Conservation (phyloP, 768 basidiomycete species). For the Phlegmacium glaucopus region DNA sequence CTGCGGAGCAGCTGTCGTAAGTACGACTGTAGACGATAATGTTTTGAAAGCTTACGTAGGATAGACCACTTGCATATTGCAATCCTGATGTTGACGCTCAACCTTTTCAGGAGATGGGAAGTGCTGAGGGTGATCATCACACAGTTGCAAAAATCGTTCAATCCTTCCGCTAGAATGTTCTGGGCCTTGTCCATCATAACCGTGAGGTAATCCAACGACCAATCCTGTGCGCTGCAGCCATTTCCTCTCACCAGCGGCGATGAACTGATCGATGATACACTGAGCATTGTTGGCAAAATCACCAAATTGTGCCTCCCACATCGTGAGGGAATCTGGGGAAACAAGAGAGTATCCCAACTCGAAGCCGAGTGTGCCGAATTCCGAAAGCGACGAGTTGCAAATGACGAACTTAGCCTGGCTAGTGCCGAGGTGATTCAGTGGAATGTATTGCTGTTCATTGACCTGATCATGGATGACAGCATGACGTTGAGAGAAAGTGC, state of each 20-base stretch:
- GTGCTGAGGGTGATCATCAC: slow-evolving; percentile 92
- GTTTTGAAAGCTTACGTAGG: slow-evolving; percentile 65
- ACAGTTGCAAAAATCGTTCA: slow-evolving; percentile 96
- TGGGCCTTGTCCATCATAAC: slow-evolving; percentile 97
- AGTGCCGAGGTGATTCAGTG: slow-evolving; percentile 83
- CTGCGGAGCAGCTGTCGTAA: slow-evolving; percentile 31
- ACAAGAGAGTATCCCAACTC: slow-evolving; percentile 99
- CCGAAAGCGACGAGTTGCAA: slow-evolving; percentile 96
- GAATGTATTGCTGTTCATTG: slow-evolving; percentile 87
- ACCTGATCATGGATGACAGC: slow-evolving; percentile 95
- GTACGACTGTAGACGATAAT: slow-evolving; percentile 3
- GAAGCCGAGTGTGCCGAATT: slow-evolving; percentile 93
- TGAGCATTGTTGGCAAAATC: slow-evolving; percentile 98
- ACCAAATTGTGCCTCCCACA: slow-evolving; percentile 99
- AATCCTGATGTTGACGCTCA: slow-evolving; percentile 96
- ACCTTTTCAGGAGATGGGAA: slow-evolving; percentile 89
- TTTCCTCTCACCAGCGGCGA: slow-evolving; percentile 95
- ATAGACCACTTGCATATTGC: slow-evolving; percentile 99
- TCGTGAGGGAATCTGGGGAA: slow-evolving; percentile 85
- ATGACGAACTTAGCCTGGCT: slow-evolving; percentile 92
- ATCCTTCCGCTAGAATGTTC: slow-evolving; percentile 96
- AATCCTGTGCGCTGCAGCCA: slow-evolving; percentile 94
- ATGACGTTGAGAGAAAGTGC: slow-evolving; percentile 98
- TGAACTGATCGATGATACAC: slow-evolving; percentile 98
- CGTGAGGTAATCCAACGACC: slow-evolving; percentile 88